phyloP scores from a whole-genome alignment of 2,329 filamentous ascomycete species.

The Botrytis tulipae region DNA sequence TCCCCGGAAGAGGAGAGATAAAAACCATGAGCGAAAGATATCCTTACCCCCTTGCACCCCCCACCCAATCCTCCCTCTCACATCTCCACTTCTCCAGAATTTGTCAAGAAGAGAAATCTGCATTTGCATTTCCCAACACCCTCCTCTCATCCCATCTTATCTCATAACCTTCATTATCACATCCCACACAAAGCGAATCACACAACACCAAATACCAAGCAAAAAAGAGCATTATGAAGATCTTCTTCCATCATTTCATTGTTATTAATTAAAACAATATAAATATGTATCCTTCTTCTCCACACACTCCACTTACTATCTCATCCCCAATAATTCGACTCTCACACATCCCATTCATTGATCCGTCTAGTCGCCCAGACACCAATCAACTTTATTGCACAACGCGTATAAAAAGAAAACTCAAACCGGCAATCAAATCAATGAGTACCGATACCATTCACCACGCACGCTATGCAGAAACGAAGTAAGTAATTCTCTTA shows the following conservation, averaged over 20 bases:
- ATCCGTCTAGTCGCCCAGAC: slow-evolving; percentile 2
- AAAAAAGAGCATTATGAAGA: neutral
- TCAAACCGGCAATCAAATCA: neutral
- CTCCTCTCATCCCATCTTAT: too few species aligned
- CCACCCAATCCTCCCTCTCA: too few species aligned
- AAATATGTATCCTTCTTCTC: neutral
- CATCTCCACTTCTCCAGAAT: too few species aligned
- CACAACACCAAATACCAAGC: neutral
- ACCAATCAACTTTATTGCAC: neutral
- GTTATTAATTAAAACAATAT: slow-evolving; percentile 15
- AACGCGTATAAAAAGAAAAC: neutral
- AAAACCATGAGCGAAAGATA: too few species aligned
- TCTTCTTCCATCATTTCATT: neutral
- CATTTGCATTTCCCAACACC: too few species aligned
- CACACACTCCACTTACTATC: neutral
- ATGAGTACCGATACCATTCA: slow-evolving; percentile 9
- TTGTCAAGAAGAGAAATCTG: too few species aligned
- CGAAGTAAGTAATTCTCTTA: neutral
- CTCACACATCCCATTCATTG: neutral
- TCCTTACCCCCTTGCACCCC: too few species aligned
- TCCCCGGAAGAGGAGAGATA: too few species aligned
- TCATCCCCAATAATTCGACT: too few species aligned
- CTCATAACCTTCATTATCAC: neutral
- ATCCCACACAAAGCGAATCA: neutral
- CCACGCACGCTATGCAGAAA: slow-evolving; percentile 29